These are phyloP conservation scores for Penicillium occitanis DNA, from an alignment of 2,329 filamentous ascomycete genomes.

Conservation along the genomic window DNA sequence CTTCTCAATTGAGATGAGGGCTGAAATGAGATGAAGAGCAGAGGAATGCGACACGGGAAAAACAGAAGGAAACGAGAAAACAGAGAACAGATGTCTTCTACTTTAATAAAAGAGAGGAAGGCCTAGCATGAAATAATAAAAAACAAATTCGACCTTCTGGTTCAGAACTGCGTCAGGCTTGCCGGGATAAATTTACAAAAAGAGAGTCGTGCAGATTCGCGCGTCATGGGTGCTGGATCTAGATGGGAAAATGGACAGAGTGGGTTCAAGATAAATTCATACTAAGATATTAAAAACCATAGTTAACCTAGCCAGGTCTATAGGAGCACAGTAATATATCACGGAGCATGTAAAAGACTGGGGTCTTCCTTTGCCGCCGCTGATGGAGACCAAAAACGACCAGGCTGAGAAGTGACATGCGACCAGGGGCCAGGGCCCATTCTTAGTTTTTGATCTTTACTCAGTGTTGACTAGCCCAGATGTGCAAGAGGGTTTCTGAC, in stretches of 20 bases:
- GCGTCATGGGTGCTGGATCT: constrained; percentile 45
- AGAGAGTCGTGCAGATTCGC: constrained; percentile 44
- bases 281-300: constrained; percentile 5
- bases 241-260: constrained; percentile 33
- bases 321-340: constrained; percentile 6
- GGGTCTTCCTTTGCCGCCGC: constrained; percentile 18
- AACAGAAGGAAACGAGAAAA: constrained; percentile 5
- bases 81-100: constrained; percentile 16
- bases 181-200: constrained; percentile 38
- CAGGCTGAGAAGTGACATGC: constrained; percentile 21
- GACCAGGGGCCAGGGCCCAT: constrained; percentile 22
- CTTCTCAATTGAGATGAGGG: constrained; percentile 16
- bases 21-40: constrained; percentile 18
- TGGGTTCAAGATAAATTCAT: constrained; percentile 11
- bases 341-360: constrained; percentile 4
- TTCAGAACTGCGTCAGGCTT: constrained; percentile 22
- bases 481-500: not conserved
- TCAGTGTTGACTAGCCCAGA: not conserved
- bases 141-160: constrained; percentile 7
- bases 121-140: constrained; percentile 21
- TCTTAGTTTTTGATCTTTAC: not conserved
- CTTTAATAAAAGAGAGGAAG: constrained; percentile 20
- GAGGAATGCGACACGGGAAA: constrained; percentile 2
- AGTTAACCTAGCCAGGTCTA: not conserved
- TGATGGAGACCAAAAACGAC: constrained; percentile 8